Percentiles rank a stretch among this genome's conserved stretches.
These are phyloP conservation scores for Tranzscheliella williamsii DNA, from an alignment of 1,284 basidiomycete genomes.

Conservation along the genomic window DNA sequence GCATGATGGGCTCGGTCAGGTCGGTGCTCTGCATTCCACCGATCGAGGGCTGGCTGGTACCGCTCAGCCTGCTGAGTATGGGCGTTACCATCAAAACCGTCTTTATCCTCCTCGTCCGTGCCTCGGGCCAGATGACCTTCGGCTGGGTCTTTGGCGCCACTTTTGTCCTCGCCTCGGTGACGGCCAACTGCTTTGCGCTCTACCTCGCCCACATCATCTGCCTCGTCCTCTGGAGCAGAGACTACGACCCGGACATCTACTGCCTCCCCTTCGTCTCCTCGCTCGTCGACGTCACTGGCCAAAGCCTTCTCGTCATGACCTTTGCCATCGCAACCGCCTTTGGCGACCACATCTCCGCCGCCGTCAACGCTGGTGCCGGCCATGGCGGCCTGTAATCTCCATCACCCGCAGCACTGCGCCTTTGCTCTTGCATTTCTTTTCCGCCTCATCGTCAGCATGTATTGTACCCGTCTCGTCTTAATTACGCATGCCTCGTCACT, in stretches of 20 bases:
- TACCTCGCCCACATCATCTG: slow-evolving; percentile 73
- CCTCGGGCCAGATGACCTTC: slow-evolving; percentile 44
- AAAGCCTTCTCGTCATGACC: slow-evolving; percentile 71
- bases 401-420: too few relatives aligned
- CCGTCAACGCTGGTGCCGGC: slow-evolving; percentile 35
- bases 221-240: slow-evolving; percentile 76
- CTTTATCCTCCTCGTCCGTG: slow-evolving; percentile 44
- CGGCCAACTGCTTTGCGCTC: slow-evolving; percentile 67
- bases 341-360: slow-evolving; percentile 51
- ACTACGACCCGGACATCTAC: slow-evolving; percentile 82
- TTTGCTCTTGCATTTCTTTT: too few relatives aligned
- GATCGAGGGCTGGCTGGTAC: slow-evolving; percentile 52
- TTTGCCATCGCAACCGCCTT: slow-evolving; percentile 62
- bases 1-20: slow-evolving; percentile 10
- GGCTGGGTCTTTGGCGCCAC: slow-evolving; percentile 43
- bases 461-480: too few relatives aligned
- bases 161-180: slow-evolving; percentile 17
- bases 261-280: slow-evolving; percentile 89
- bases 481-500: too few relatives aligned
- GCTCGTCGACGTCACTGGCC: slow-evolving; percentile 86
- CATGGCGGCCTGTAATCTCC: slow-evolving; percentile 34
- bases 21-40: slow-evolving; percentile 26
- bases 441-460: too few relatives aligned
- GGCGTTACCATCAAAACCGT: slow-evolving; percentile 35
- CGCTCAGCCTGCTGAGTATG: slow-evolving; percentile 43